Conservation (phyloP, 345 rosid species). For the Gossypium arboreum region DNA sequence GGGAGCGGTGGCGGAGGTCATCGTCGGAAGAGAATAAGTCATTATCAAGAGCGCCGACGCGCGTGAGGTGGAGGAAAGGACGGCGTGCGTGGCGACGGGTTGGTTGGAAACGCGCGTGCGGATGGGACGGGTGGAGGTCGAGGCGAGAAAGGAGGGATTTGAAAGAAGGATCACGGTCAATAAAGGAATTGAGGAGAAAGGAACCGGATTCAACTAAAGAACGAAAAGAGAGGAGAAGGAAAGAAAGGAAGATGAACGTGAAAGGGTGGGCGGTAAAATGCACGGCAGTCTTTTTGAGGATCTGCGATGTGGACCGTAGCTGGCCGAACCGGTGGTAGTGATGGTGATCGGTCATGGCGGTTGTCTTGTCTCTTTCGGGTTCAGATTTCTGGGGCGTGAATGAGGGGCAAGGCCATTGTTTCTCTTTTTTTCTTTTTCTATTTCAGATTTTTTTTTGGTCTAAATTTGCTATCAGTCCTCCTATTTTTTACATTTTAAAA, state of each 20-base stretch:
- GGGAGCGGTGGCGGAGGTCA: conserved; percentile 50
- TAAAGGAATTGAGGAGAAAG: conserved; percentile 55
- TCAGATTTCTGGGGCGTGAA: conserved; percentile 14
- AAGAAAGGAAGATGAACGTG: conserved; percentile 65
- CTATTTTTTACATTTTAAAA: too few species aligned
- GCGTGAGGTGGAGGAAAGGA: conserved; percentile 79
- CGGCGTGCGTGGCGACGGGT: conserved; percentile 47
- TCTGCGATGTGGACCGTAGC: conserved; percentile 60
- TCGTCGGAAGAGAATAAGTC: conserved; percentile 78
- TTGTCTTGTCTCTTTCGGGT: neutral
- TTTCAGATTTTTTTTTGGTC: too few species aligned
- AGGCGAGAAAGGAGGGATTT: conserved; percentile 80
- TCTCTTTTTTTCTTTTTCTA: neutral
- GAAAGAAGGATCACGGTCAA: conserved; percentile 84
- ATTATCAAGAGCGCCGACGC: conserved; percentile 75
- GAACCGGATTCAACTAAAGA: conserved; percentile 70
- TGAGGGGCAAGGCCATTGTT: neutral
- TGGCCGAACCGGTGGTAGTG: conserved; percentile 39
- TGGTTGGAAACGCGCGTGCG: conserved; percentile 18
- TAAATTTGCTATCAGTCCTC: too few species aligned
- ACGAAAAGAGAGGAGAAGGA: conserved; percentile 79
- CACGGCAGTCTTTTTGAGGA: conserved; percentile 49
- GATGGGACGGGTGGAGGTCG: conserved; percentile 39
- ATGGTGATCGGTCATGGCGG: conserved; percentile 67
- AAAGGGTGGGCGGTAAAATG: conserved; percentile 44